These are phyloP conservation scores for Yarrowia sp. DNA, from an alignment of 805 yeast species.

Conservation along the genomic window DNA sequence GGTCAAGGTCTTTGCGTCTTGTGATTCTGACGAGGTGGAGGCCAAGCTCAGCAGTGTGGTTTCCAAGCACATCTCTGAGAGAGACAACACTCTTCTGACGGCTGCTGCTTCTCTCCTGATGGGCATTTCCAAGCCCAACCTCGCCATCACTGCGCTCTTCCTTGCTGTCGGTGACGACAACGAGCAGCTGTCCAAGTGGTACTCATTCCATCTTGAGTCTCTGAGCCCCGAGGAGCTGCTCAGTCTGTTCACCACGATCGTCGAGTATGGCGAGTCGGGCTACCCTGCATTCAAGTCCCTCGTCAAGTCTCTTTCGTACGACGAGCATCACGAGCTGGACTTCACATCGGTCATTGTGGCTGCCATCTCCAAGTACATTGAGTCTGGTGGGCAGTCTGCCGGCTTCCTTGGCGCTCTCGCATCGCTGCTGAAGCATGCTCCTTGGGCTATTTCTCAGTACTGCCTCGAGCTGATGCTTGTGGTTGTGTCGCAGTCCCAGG, in stretches of 20 bases:
- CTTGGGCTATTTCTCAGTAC: constrained; percentile 66
- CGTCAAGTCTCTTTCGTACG: neutral
- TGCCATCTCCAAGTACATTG: constrained; percentile 7
- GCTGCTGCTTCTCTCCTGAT: neutral
- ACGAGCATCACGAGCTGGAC: neutral
- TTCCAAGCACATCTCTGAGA: neutral
- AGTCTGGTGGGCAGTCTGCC: constrained; percentile 11
- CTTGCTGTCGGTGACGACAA: neutral
- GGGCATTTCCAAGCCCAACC: constrained; percentile 18
- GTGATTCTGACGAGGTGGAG: neutral
- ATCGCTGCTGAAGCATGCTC: constrained; percentile 46
- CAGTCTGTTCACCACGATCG: neutral
- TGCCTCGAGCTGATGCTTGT: constrained; percentile 55
- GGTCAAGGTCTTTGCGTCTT: neutral
- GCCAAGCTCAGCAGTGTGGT: neutral
- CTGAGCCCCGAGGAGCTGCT: neutral
- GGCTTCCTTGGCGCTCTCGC: neutral
- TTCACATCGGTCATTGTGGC: neutral
- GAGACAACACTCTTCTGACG: neutral
- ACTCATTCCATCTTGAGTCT: neutral
- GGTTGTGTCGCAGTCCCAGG: constrained; percentile 38
- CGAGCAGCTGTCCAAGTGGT: neutral
- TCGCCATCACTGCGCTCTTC: constrained; percentile 17
- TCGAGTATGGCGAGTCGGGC: neutral
- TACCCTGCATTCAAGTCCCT: constrained; percentile 6